phyloP scores from a whole-genome alignment of 805 yeast genomes.

The Wickerhamomyces kurtzmanii region DNA sequence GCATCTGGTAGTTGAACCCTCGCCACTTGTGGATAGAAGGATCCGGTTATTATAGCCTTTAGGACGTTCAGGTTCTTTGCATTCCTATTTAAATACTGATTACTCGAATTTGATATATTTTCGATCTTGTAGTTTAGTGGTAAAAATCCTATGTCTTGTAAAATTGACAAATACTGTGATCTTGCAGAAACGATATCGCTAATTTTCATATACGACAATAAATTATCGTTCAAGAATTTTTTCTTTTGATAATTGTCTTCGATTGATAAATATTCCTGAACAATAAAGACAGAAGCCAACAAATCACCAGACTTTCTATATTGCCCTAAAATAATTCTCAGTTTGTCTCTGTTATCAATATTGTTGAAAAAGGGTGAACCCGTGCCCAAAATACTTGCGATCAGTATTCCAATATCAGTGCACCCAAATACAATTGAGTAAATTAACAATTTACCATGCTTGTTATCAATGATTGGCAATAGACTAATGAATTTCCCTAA shows the following conservation, averaged over 20 bases:
- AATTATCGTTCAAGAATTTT: conserved; percentile 45
- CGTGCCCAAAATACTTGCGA: conserved; percentile 68
- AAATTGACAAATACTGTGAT: conserved; percentile 56
- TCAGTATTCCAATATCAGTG: conserved; percentile 62
- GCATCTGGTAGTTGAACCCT: conserved; percentile 77
- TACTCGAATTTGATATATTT: no score
- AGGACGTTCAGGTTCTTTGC: conserved; percentile 38
- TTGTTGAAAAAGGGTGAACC: conserved; percentile 67
- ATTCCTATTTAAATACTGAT: conserved; percentile 39
- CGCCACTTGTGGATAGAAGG: conserved; percentile 77
- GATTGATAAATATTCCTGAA: conserved; percentile 35
- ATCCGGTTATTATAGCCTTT: conserved; percentile 64
- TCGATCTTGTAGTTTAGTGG: conserved; percentile 44
- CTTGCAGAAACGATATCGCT: conserved; percentile 66
- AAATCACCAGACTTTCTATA: conserved; percentile 55
- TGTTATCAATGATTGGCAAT: conserved; percentile 76
- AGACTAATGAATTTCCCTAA: conserved; percentile 73
- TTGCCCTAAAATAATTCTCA: conserved; percentile 31
- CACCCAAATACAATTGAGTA: conserved; percentile 80
- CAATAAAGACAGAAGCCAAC: conserved; percentile 54
- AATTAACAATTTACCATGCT: conserved; percentile 73
- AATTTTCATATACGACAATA: conserved; percentile 51
- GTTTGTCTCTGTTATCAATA: conserved; percentile 53
- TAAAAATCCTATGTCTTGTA: conserved; percentile 72
- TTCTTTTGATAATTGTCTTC: conserved; percentile 18